Percentiles rank a stretch among this genome's conserved stretches.
Conservation (phyloP, 192 early-diverging fungal species). For the Gaertneriomyces sp. region DNA sequence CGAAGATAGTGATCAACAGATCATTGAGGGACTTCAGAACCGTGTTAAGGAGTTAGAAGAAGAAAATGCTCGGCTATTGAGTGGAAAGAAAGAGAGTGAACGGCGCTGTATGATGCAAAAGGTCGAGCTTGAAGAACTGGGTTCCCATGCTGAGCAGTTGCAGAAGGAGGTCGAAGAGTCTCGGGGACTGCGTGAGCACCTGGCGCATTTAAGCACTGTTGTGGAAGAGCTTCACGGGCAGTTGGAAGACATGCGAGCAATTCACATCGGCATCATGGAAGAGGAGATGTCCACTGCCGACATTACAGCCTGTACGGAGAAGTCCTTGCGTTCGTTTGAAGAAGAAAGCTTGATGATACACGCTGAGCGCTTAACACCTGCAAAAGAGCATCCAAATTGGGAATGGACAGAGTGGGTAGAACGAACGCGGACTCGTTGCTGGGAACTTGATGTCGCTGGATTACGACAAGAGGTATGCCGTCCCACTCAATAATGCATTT, state of each 20-base stretch:
- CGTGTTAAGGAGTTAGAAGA: constrained; percentile 16
- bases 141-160: not conserved
- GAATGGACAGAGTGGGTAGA: constrained; percentile 42
- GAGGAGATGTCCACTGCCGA: constrained; percentile 1
- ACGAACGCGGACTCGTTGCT: constrained; percentile 25
- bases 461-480: constrained; percentile 31
- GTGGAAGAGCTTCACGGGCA: constrained; percentile 35
- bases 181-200: not conserved
- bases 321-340: too few relatives aligned
- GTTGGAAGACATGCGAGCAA: constrained; percentile 33
- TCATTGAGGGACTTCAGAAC: constrained; percentile 14
- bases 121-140: constrained; percentile 14
- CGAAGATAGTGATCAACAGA: constrained; percentile 14
- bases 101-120: constrained; percentile 2
- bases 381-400: constrained; percentile 24
- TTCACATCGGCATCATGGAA: constrained; percentile 4
- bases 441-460: constrained; percentile 40
- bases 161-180: constrained; percentile 2
- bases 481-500: not conserved
- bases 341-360: too few relatives aligned
- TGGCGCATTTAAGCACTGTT: constrained; percentile 5
- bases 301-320: not conserved
- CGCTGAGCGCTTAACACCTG: not conserved
- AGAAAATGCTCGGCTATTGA: constrained; percentile 8
- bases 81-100: constrained; percentile 8